phyloP scores from a whole-genome alignment of 805 yeast genomes.

The Candida takata region DNA sequence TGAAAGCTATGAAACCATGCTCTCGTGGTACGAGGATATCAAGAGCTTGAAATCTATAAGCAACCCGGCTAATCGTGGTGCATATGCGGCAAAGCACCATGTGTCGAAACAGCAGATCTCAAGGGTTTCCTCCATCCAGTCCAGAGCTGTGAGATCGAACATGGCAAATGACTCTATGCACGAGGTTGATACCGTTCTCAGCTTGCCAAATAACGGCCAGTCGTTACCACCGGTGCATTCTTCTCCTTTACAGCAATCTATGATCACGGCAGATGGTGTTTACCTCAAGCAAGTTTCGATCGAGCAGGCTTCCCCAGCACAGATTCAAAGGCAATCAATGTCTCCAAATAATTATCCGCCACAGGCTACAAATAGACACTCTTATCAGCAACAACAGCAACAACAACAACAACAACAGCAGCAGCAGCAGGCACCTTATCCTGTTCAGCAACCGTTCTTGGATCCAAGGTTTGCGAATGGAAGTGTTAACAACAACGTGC shows the following conservation, averaged over 20 bases:
- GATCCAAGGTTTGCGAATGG: not conserved
- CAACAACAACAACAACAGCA: constrained; percentile 5
- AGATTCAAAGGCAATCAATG: constrained; percentile 14
- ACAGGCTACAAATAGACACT: not conserved
- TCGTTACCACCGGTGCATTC: constrained; percentile 17
- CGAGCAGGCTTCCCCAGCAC: constrained; percentile 12
- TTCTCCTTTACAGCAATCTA: constrained; percentile 15
- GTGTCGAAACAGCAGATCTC: constrained; percentile 14
- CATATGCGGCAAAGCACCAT: constrained; percentile 20
- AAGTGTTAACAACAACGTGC: not conserved
- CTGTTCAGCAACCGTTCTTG: constrained; percentile 6
- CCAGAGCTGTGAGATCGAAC: constrained; percentile 12
- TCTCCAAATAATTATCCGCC: constrained; percentile 3
- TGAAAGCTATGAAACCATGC: constrained; percentile 74
- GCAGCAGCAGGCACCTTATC: constrained; percentile 8
- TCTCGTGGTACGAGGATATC: constrained; percentile 78
- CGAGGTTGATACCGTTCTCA: constrained; percentile 22
- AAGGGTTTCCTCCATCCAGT: constrained; percentile 24
- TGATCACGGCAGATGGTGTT: constrained; percentile 14
- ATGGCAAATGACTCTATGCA: constrained; percentile 14
- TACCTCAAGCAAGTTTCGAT: constrained; percentile 14
- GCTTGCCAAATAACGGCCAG: constrained; percentile 19
- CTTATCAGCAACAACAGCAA: not conserved
- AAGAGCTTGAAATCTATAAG: constrained; percentile 57
- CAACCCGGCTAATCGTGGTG: constrained; percentile 27